Base-by-base conservation (phyloP, 306 rosid species). In the Glycine soja region DNA sequence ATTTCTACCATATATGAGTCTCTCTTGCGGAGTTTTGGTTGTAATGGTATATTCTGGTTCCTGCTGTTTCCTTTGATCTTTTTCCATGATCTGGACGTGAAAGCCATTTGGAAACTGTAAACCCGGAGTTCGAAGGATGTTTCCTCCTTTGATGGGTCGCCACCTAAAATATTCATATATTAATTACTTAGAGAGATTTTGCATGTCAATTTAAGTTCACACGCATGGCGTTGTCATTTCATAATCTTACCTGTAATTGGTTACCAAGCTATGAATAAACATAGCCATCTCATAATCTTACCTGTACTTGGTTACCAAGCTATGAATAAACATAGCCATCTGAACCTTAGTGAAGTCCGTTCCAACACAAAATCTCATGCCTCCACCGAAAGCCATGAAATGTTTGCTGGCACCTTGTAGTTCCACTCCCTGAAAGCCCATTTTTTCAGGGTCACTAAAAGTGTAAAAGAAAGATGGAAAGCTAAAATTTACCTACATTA, bases 331-430 rank as follows among this genome's bases (percentile, higher is more conserved):
- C 19, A 93, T 90, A 48, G 99, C 98, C 98, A 95, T 95, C 81
- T 95, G 99, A 86, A 88, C 94, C 87, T 89, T 95, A 14, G 97
- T 87, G 70, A 95, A 95, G 40, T 95, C 98, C 36, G 99, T 95
- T 84, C 98, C 99, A 70, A 93, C 97, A 70, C 99, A 95, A 80
- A 95, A 95, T 82, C 99, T 91, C 96, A 93, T 91, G 78, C 99
- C 99, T 36, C 99, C 99, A 64, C 99, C 99, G 38, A 95, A 95
- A 74, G 98, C 99, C 99, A 95, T 92, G 92, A 95, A 95, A 85
- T 92, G 78, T 87, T 89, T 95, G 42, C 90, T 72, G 38, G 86
- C 92, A 76, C 94, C 95, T 7, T 84, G 86, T 74, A 73, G 12
- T 89, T 92, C 94, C 72, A 84, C 70, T 79, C 93, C 92, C 99